Conservation (phyloP, 148 eudicot species). For the Persicaria tinctoria region DNA sequence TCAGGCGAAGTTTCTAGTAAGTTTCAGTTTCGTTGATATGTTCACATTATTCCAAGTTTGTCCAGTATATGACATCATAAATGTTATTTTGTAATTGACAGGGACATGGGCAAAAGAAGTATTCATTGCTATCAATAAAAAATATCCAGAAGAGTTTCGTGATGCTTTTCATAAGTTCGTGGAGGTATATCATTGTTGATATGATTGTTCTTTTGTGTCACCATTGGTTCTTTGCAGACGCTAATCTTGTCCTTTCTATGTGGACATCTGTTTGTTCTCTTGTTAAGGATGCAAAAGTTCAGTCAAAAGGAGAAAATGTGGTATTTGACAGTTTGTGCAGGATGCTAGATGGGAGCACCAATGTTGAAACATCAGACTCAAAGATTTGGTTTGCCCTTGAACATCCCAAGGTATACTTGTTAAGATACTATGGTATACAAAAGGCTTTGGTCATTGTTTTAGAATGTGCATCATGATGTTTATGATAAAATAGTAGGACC, state of each 20-base stretch:
- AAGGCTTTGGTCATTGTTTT: not conserved
- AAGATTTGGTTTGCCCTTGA: conserved; percentile 79
- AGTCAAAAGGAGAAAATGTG: conserved; percentile 41
- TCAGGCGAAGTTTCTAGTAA: not conserved
- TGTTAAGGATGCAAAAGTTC: conserved; percentile 41
- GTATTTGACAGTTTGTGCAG: conserved; percentile 49
- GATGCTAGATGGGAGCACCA: conserved; percentile 51
- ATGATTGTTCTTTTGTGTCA: not conserved
- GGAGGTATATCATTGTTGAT: conserved; percentile 30
- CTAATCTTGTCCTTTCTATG: not conserved
- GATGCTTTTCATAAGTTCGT: conserved; percentile 56
- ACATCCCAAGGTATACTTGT: conserved; percentile 59
- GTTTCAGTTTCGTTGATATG: not conserved
- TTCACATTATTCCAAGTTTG: not conserved
- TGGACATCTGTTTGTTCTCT: not conserved
- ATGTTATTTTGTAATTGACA: not conserved
- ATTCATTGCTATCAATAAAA: conserved; percentile 37
- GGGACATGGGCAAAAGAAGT: conserved; percentile 55
- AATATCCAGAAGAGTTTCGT: conserved; percentile 60
- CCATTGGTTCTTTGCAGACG: not conserved
- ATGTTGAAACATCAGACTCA: conserved; percentile 42
- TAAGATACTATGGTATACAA: not conserved
- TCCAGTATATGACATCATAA: not conserved
- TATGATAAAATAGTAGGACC: not conserved
- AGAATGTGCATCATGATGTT: not conserved